Evolutionary conservation across 208 protist genomes (phyloP), one percentile per base, ranked within the genome.

Genomic region (Phytomonas sp.): DNA sequence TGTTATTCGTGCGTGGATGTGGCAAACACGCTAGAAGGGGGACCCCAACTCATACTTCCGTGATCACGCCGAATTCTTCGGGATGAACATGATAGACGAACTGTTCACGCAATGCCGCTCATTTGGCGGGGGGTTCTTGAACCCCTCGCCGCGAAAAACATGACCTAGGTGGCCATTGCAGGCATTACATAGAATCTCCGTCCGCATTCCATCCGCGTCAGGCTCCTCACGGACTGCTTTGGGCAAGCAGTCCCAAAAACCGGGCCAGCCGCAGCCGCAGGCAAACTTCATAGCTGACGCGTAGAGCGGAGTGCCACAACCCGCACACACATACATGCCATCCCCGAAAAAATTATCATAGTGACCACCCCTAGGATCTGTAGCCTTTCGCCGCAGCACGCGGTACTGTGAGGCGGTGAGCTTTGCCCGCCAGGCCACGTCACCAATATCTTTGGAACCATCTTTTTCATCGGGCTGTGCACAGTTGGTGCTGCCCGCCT

Each of bases 111-210:
- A 96, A 76, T 96, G 92, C 28, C 95, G 83, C 78, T 96, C 83
- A 68, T 98, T 96, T n/a, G 90, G 87, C 36, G 86, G 83, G 0
- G 95, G 91, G 64, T 93, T 92, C 23, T 36, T 73, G 70, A 96
- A 95, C 28, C 88, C 80, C 75, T 98, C 95, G 7, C 82, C 82
- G 31, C 91, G 82, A 70, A 98, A 98, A 6, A 97, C 78, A 73
- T 98, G 95, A 0, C 95, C 95, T 28, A 98, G 83, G 76, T 98
- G 95, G 23, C 92, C 79, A 66, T 92, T 93, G 78, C 95, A 98
- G 32, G 85, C 81, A 63, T 90, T 91, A 74, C 95, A 98, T 65
- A 97, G 62, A 80, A 98, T 97, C 66, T 98, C 95, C 1, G 71
- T 81, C 2, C 95, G 82, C 2, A 79, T 76, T 8, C 88, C 83